These are phyloP conservation scores for Coemansia asiatica DNA, from an alignment of 192 early-diverging fungal species.

Conservation along the genomic window DNA sequence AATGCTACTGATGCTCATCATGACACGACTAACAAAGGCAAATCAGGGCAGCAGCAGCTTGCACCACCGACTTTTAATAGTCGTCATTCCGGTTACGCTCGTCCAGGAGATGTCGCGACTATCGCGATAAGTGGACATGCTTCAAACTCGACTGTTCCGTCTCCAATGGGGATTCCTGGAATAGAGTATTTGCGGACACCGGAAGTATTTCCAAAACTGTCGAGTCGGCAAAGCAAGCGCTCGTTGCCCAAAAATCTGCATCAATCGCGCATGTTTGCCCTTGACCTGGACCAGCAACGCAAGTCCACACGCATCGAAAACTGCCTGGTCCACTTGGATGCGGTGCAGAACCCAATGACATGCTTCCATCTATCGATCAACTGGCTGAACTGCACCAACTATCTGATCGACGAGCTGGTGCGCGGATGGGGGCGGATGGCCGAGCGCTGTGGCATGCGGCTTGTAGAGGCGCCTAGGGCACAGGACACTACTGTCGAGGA, in stretches of 20 bases:
- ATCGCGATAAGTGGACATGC: background rate
- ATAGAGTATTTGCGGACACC: slow-evolving; percentile 19
- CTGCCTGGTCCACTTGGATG: slow-evolving; percentile 87
- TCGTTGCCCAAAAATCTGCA: slow-evolving; percentile 54
- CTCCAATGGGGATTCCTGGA: background rate
- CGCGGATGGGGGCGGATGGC: slow-evolving; percentile 76
- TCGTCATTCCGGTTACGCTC: background rate
- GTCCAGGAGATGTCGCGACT: background rate
- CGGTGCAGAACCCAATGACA: slow-evolving; percentile 79
- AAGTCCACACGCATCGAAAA: slow-evolving; percentile 76
- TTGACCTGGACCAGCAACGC: slow-evolving; percentile 84
- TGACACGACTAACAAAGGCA: background rate
- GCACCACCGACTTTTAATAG: background rate
- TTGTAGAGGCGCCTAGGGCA: slow-evolving; percentile 80
- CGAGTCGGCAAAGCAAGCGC: slow-evolving; percentile 21
- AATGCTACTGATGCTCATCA: background rate
- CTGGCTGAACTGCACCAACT: slow-evolving; percentile 93
- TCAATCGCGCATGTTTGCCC: slow-evolving; percentile 66
- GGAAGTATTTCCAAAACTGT: slow-evolving; percentile 28
- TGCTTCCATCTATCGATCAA: slow-evolving; percentile 93
- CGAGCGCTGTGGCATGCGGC: slow-evolving; percentile 81
- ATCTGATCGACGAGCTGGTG: slow-evolving; percentile 84
- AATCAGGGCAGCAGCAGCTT: background rate
- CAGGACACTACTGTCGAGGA: slow-evolving; percentile 60
- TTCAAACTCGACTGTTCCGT: background rate